Evolutionary conservation across 2,329 filamentous ascomycete genomes (phyloP).

Genomic region (Claviceps spartinae): DNA sequence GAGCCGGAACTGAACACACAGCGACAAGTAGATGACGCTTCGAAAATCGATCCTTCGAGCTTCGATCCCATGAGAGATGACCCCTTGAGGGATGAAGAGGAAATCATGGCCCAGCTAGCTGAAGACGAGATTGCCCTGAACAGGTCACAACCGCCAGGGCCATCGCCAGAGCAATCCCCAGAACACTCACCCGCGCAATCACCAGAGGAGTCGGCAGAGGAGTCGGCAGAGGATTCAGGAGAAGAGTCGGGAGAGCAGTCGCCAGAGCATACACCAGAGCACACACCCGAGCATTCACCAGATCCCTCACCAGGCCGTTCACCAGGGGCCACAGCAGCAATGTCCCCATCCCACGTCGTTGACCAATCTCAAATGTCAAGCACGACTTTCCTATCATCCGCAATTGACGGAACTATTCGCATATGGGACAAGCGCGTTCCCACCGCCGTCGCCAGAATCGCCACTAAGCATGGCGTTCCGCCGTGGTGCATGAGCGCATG

Average conservation of each 20-base stretch:
- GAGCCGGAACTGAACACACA: not conserved
- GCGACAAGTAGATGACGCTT: not conserved
- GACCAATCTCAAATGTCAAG: slow-evolving; percentile 51
- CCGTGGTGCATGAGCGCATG: slow-evolving; percentile 97
- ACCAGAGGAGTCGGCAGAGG: too few relatives aligned
- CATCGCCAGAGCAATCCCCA: not conserved
- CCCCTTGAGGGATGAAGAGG: not conserved
- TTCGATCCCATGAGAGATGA: not conserved
- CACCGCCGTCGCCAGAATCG: slow-evolving; percentile 66
- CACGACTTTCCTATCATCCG: slow-evolving; percentile 75
- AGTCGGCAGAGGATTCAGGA: too few relatives aligned
- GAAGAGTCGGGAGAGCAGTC: too few relatives aligned
- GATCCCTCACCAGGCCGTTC: not conserved
- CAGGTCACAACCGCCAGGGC: slow-evolving; percentile 9
- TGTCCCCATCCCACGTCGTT: slow-evolving; percentile 26
- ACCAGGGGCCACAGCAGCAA: slow-evolving; percentile 20
- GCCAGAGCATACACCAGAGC: too few relatives aligned
- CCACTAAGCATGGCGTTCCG: slow-evolving; percentile 59
- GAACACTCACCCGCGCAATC: too few relatives aligned
- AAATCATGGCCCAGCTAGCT: not conserved
- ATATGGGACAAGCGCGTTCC: slow-evolving; percentile 80
- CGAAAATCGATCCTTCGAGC: not conserved
- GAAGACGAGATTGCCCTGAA: slow-evolving; percentile 8
- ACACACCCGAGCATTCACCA: too few relatives aligned
- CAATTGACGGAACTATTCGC: slow-evolving; percentile 76